Evolutionary conservation across 1,284 basidiomycete genomes (phyloP), one percentile per base, ranked within the genome.

Genomic region (Pseudozyma thailandica): DNA sequence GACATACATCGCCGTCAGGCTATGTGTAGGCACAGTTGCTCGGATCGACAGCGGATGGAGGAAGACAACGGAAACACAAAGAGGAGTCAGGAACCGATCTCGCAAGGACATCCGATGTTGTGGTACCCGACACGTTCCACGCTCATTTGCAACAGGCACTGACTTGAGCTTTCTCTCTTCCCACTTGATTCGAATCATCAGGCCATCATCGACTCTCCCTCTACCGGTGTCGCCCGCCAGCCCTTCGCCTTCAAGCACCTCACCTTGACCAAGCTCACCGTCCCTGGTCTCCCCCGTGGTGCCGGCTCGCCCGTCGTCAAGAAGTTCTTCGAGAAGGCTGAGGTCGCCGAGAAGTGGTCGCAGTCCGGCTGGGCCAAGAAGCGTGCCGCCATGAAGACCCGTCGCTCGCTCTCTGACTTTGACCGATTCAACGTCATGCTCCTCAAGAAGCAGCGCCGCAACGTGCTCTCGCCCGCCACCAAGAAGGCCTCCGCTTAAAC

Each of bases 121-220:
- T 12, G 21, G 21, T 28, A 31, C 10, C 2, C 6, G 6, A 9
- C 33, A 9, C 13, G 6, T 20, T 21, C 7, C 20, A 6, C 15
- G 23, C 23, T 23, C 9, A 10, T 25, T 33, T 38, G 15, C 25
- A 44, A 23, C 56, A 58, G 13, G n/a, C 21, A 53, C 51, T 61
- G 47, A 61, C 58, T 35, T 54, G 25, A 4, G 20, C n/a, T n/a
- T 4, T 20, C 10, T 13, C 48, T 25, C 26, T 37, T 44, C 8
- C 44, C 41, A 23, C 38, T 15, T 13, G n/a, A n/a, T n/a, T n/a
- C n/a, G n/a, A 20, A 18, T 41, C 35, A 21, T 1, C 80, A 96
- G 94, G 95, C 94, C 48, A 89, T 98, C 84, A 90, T 98, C 82
- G 95, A 98, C 85, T 94, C 94, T 60, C 94, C 95, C 72, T 87